Evolutionary conservation across 1,139 yeast genomes (phyloP).

Genomic region (Geotrichum bryndzae): DNA sequence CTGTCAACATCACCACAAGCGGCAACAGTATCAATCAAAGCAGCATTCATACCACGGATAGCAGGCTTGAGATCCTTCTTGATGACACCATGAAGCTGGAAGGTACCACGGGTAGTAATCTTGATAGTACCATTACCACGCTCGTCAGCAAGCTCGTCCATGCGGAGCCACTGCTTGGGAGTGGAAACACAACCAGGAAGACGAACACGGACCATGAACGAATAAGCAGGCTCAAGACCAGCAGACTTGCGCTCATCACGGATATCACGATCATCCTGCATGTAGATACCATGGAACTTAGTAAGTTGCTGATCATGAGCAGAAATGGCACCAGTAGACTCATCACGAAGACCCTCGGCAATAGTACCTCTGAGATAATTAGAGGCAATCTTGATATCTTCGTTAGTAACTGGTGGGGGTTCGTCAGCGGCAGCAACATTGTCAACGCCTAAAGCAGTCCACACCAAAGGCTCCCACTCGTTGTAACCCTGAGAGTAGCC

Average conservation of each 20-base stretch:
- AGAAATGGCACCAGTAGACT: conserved; percentile 83
- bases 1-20: conserved; percentile 99
- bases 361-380: conserved; percentile 90
- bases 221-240: conserved; percentile 91
- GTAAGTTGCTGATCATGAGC: conserved; percentile 94
- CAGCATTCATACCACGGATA: conserved; percentile 87
- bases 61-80: conserved; percentile 86
- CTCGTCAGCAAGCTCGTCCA: conserved; percentile 75
- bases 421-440: conserved; percentile 81
- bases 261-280: conserved; percentile 97
- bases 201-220: conserved; percentile 95
- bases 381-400: conserved; percentile 86
- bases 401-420: conserved; percentile 93
- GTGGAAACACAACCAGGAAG: conserved; percentile 90
- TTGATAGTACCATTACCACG: conserved; percentile 93
- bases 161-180: conserved; percentile 80
- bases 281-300: conserved; percentile 95
- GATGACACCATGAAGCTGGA: conserved; percentile 92
- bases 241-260: conserved; percentile 88
- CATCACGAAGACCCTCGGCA: conserved; percentile 76
- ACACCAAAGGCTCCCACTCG: conserved; percentile 76
- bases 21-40: conserved; percentile 87
- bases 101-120: conserved; percentile 94
- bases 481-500: conserved; percentile 86
- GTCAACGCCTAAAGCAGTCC: conserved; percentile 89